These are phyloP conservation scores for Balakata baccata DNA, from an alignment of 345 rosid species.

Conservation along the genomic window DNA sequence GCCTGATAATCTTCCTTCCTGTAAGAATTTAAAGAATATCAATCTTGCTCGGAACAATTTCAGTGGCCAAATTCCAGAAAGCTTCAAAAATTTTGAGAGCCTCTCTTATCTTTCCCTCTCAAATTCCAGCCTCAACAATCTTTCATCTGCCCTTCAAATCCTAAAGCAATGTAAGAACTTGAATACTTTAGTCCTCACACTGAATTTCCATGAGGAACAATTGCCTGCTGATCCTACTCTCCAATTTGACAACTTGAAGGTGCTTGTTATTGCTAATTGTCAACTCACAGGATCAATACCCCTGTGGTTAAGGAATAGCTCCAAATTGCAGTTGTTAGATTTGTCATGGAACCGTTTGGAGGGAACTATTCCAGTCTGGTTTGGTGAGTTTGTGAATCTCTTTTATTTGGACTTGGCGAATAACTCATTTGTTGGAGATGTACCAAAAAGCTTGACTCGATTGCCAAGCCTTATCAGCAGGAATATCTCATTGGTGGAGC, in stretches of 20 bases:
- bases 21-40: constrained; percentile 46
- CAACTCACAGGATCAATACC: constrained; percentile 62
- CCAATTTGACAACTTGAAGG: constrained; percentile 57
- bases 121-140: constrained; percentile 48
- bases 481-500: constrained; percentile 44
- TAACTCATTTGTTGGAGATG: constrained; percentile 52
- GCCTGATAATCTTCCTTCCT: constrained; percentile 57
- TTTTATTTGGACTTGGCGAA: constrained; percentile 72
- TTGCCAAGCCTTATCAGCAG: constrained; percentile 45
- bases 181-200: constrained; percentile 57
- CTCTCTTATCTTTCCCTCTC: constrained; percentile 63
- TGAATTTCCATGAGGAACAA: constrained; percentile 55
- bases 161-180: constrained; percentile 65
- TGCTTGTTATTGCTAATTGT: constrained; percentile 59
- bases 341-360: constrained; percentile 68
- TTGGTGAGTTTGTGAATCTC: constrained; percentile 40
- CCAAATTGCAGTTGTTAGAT: constrained; percentile 67
- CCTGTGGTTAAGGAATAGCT: constrained; percentile 51
- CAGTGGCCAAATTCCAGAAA: constrained; percentile 57
- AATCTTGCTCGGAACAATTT: constrained; percentile 66
- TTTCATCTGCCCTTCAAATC: constrained; percentile 52
- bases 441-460: constrained; percentile 49
- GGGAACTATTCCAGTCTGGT: constrained; percentile 55
- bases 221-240: constrained; percentile 48
- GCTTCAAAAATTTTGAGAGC: constrained; percentile 49